These are phyloP conservation scores for Ottelia alismoides DNA, from an alignment of 106 monocot species.

Conservation along the genomic window DNA sequence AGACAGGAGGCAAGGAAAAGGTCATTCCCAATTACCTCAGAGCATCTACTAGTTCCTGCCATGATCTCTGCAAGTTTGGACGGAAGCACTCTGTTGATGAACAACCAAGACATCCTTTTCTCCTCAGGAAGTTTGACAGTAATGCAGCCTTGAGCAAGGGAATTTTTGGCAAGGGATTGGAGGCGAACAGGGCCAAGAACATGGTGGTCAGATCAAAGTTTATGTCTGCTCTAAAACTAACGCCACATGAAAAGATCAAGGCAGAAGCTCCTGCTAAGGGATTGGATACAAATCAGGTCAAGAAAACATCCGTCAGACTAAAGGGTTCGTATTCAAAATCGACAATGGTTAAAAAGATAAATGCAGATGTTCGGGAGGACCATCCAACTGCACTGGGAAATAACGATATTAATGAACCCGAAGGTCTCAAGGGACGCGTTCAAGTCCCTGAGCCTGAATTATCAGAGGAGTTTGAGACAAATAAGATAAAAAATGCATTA, in stretches of 20 bases:
- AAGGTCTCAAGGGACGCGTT: too few species aligned
- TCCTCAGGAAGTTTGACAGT: not conserved
- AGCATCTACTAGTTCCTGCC: slow-evolving; percentile 46
- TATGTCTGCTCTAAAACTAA: not conserved
- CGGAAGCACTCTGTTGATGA: slow-evolving; percentile 21
- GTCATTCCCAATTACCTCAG: slow-evolving; percentile 45
- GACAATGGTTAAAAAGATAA: too few species aligned
- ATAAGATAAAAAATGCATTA: not conserved
- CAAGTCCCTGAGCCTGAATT: not conserved
- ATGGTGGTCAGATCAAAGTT: slow-evolving; percentile 2
- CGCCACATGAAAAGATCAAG: not conserved
- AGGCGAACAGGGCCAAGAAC: slow-evolving; percentile 15
- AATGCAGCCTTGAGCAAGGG: not conserved
- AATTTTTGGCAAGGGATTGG: slow-evolving; percentile 2
- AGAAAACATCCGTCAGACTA: not conserved
- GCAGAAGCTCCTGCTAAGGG: too few species aligned
- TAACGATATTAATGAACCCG: too few species aligned
- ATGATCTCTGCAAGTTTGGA: slow-evolving; percentile 79
- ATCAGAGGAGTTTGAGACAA: not conserved
- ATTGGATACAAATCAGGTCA: not conserved
- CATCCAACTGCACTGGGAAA: too few species aligned
- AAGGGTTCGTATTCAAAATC: too few species aligned
- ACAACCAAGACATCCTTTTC: slow-evolving; percentile 18
- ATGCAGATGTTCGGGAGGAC: too few species aligned
- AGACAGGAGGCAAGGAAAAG: slow-evolving; percentile 12